Evolutionary conservation across 345 rosid species (phyloP), one percentile per base, ranked within the genome.

Genomic region (Melaleuca alternifolia): DNA sequence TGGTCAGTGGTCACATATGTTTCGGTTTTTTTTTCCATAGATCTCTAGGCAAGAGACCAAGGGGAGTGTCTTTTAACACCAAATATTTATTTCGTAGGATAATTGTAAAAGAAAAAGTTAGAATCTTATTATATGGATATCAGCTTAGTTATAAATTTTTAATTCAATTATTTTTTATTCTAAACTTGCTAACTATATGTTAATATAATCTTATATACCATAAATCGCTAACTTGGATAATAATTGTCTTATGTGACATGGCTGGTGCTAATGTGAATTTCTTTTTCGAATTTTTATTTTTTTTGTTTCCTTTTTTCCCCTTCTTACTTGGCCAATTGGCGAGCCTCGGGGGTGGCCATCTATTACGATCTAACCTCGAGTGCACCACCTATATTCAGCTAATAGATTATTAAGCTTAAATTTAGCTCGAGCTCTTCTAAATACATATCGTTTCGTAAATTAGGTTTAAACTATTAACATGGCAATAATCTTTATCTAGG

Each of bases 181-280:
- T 62, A 3, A 30, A 30, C 1, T 7, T 62, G 30, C 30, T 15
- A 2, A 30, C 0, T 1, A 5, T 62, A 15, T 62, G 44, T 0
- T 0, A 62, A 15, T 10, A 16, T 30, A 65, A 6, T 16, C 1
- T 5, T 33, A 18, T 5, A n/a, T 6, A 5, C 1, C 0, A 3
- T 5, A 71, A 71, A 71, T 33, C 6, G 3, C 12, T 33, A 20
- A 9, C 2, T 1, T 33, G 10, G 48, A 16, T 4, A 6, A 0
- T 0, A 0, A 3, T 0, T 0, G 0, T 30, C 77, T 3, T 15
- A 21, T 2, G 1, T 30, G 11, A 9, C 1, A 33, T 0, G 1
- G 0, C 10, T 0, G 0, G 0, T 2, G 16, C 5, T 15, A 3
- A 4, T 4, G 6, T 65, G 1, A 3, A 33, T n/a, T n/a, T n/a